Conservation (phyloP, 2,329 filamentous ascomycete species). For the Graphium sp. region DNA sequence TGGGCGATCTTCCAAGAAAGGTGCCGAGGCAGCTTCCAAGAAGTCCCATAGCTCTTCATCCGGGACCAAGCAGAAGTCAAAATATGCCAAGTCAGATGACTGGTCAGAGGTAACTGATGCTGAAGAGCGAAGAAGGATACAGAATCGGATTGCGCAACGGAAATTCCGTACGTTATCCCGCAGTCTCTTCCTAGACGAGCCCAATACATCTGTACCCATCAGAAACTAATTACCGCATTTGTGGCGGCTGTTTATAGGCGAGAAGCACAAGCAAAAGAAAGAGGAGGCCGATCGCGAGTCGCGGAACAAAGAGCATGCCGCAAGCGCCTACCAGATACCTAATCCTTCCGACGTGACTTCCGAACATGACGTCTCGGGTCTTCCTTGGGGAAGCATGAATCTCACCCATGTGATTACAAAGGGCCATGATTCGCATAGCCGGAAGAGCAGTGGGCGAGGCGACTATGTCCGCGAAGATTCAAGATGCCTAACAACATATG, state of each 20-base stretch:
- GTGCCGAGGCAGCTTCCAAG: conserved; percentile 9
- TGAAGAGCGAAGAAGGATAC: conserved; percentile 54
- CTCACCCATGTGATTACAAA: conserved; percentile 35
- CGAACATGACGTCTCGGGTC: conserved; percentile 38
- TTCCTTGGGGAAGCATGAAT: conserved; percentile 57
- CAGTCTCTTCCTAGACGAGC: neutral
- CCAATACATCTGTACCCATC: conserved; percentile 3
- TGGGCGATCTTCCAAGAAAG: conserved; percentile 11
- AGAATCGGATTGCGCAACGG: conserved; percentile 60
- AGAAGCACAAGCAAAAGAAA: conserved; percentile 51
- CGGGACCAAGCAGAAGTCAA: conserved; percentile 21
- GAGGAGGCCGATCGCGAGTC: conserved; percentile 47
- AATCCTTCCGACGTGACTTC: conserved; percentile 34
- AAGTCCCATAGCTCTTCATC: conserved; percentile 14
- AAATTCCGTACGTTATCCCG: conserved; percentile 46
- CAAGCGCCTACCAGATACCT: conserved; percentile 45
- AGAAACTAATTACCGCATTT: conserved; percentile 4
- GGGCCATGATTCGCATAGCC: conserved; percentile 30
- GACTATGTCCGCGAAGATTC: conserved; percentile 18
- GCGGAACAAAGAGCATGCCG: conserved; percentile 46
- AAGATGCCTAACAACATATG: no score
- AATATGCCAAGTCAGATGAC: conserved; percentile 33
- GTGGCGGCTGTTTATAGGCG: conserved; percentile 29
- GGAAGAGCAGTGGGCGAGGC: conserved; percentile 20
- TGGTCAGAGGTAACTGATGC: conserved; percentile 57